Conservation (phyloP, 805 yeast species). For the Geotrichum ghanense region DNA sequence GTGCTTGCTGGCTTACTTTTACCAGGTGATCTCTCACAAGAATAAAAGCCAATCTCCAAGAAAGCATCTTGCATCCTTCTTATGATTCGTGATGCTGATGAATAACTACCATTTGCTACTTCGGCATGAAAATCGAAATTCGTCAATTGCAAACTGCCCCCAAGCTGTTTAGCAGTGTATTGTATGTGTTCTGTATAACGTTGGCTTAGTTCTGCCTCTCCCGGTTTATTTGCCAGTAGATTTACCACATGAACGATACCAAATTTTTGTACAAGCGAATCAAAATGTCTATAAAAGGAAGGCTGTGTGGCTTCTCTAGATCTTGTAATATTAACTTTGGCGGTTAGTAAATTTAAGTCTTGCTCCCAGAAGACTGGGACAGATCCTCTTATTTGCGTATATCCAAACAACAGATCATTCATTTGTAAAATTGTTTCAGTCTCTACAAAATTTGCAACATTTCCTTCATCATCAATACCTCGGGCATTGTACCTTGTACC, state of each 20-base stretch:
- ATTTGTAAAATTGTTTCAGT: conserved; percentile 69
- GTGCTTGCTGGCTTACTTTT: not conserved
- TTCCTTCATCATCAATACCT: conserved; percentile 90
- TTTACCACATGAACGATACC: conserved; percentile 88
- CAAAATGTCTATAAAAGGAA: conserved; percentile 73
- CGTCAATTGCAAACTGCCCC: conserved; percentile 41
- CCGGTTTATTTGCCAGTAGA: conserved; percentile 65
- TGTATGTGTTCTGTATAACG: conserved; percentile 53
- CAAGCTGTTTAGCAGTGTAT: conserved; percentile 26
- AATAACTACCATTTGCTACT: conserved; percentile 82
- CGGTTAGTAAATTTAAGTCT: conserved; percentile 80
- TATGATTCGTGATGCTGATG: conserved; percentile 63
- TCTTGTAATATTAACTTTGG: conserved; percentile 81
- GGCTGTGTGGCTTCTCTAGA: conserved; percentile 90
- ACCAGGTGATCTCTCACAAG: conserved; percentile 36
- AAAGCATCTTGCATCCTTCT: conserved; percentile 55
- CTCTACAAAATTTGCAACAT: conserved; percentile 92
- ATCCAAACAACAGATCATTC: conserved; percentile 51
- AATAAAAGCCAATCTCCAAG: conserved; percentile 70
- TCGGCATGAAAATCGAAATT: conserved; percentile 92
- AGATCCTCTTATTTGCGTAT: conserved; percentile 86
- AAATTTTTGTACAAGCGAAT: conserved; percentile 54
- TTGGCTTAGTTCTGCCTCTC: conserved; percentile 61
- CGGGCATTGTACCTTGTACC: conserved; percentile 93
- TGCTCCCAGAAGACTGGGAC: conserved; percentile 98